Evolutionary conservation across 2,329 filamentous ascomycete genomes (phyloP), one percentile per base, ranked within the genome.

Genomic region (Hortaea werneckii): DNA sequence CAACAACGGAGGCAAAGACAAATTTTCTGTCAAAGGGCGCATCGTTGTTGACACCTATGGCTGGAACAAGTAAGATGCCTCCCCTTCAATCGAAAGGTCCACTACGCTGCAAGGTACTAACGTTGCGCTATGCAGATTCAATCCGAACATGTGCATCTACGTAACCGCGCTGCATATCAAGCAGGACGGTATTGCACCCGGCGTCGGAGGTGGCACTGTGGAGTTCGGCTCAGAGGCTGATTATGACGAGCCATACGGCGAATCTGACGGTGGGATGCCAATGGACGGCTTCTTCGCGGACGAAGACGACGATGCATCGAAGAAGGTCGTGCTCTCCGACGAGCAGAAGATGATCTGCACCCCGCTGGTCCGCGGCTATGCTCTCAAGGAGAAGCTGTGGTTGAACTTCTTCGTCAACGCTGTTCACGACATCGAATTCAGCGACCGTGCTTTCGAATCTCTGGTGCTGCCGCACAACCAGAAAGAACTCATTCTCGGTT

Each of bases 1-100:
- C 5, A 54, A 52, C 29, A 52, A 52, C 46, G 55, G 53, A 43
- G 52, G 54, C 9, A 59, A 60, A 48, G 65, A 69, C 50, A 68
- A 69, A 48, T 67, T 65, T 48, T 65, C 62, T 47, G 58, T 75
- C 48, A 71, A 71, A 47, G 70, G 71, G 29, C 65, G 73, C 13
- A 68, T 78, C 27, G 67, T 77, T 37, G 70, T 78, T 40, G 75
- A 78, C 49, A 49, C 47, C 7, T 40, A 49, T 39, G 73, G 72
- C 34, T 76, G 64, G 57, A 69, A 67, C 37, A 20, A 20, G 20
- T 20, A 20, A 20, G 20, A 20, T 20, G 20, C 2, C 20, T 4
- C 20, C 20, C 20, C 4, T 20, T 20, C 20, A 20, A 20, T 20
- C 20, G 20, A 20, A 2, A 20, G 20, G 20, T 20, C 20, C 20